Evolutionary conservation across 129 eudicot species (phyloP).

Genomic region (Solidago caesia): DNA sequence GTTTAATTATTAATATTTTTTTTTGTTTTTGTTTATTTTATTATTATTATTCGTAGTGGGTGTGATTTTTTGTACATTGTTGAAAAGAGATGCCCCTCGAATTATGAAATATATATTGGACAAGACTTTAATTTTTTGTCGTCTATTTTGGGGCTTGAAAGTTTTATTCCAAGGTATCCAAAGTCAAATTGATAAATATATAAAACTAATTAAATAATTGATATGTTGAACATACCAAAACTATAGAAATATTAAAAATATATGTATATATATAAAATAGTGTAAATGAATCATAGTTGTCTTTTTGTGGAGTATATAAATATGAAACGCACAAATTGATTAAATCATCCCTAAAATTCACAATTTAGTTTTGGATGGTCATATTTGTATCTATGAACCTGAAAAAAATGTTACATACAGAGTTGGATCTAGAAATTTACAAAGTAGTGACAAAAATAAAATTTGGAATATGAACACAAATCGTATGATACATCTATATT

Average conservation of each 20-base stretch:
- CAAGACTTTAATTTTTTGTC: conserved; percentile 4
- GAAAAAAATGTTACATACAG: too few species aligned
- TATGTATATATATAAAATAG: background rate
- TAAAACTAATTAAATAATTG: background rate
- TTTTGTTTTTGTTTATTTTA: background rate
- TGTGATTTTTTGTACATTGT: conserved; percentile 25
- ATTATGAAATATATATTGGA: background rate
- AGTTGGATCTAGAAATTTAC: too few species aligned
- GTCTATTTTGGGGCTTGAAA: conserved; percentile 6
- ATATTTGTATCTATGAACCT: too few species aligned
- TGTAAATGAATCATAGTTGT: background rate
- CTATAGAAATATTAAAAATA: background rate
- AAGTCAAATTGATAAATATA: conserved; percentile 19
- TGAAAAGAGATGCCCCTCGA: conserved; percentile 6
- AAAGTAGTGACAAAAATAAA: too few species aligned
- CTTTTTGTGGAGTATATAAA: background rate
- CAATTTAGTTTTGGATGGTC: too few species aligned
- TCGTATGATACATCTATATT: too few species aligned
- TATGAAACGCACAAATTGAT: too few species aligned
- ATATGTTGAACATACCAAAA: background rate
- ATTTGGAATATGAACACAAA: too few species aligned
- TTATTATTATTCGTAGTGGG: conserved; percentile 15
- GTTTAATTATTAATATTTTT: background rate
- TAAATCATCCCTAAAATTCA: too few species aligned
- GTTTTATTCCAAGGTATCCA: conserved; percentile 18